Evolutionary conservation across 768 basidiomycete genomes (phyloP).

Genomic region (Inosperma sp.): DNA sequence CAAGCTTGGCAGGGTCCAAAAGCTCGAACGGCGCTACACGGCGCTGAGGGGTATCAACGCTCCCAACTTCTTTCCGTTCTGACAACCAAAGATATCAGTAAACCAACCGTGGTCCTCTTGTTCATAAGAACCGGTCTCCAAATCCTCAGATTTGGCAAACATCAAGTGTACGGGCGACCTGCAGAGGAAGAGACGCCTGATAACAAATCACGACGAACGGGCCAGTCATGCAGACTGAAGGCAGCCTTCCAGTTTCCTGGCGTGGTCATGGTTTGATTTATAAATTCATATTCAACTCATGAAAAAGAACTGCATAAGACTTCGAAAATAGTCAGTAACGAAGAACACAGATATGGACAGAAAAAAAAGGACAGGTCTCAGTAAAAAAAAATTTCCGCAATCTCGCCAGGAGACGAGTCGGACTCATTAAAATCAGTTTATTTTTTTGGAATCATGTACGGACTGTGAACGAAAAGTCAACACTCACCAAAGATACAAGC

Average conservation of each 20-base stretch:
- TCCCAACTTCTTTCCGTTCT: slow-evolving; percentile 28
- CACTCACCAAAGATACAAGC: no score
- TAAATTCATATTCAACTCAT: no score
- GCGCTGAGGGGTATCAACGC: slow-evolving; percentile 35
- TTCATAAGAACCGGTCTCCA: slow-evolving; percentile 12
- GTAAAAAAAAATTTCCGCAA: not conserved
- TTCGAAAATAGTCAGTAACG: no score
- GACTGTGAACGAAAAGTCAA: no score
- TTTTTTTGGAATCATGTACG: not conserved
- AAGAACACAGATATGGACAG: no score
- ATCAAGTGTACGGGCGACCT: no score
- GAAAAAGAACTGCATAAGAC: no score
- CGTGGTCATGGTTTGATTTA: no score
- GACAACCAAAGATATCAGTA: slow-evolving; percentile 22
- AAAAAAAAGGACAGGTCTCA: not conserved
- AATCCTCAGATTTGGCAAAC: slow-evolving; percentile 21
- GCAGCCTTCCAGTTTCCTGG: no score
- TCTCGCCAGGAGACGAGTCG: not conserved
- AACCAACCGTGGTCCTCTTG: slow-evolving; percentile 32
- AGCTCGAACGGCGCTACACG: slow-evolving; percentile 35
- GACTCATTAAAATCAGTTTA: slow-evolving; percentile 5
- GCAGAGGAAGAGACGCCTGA: no score
- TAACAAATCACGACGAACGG: no score
- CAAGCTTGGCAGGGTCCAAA: slow-evolving; percentile 32
- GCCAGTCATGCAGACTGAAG: no score